A percentile compares a stretch with the other conserved stretches of the same genome.
Evolutionary conservation across 441 rosid genomes (phyloP).

Genomic region (Sinapis alba): DNA sequence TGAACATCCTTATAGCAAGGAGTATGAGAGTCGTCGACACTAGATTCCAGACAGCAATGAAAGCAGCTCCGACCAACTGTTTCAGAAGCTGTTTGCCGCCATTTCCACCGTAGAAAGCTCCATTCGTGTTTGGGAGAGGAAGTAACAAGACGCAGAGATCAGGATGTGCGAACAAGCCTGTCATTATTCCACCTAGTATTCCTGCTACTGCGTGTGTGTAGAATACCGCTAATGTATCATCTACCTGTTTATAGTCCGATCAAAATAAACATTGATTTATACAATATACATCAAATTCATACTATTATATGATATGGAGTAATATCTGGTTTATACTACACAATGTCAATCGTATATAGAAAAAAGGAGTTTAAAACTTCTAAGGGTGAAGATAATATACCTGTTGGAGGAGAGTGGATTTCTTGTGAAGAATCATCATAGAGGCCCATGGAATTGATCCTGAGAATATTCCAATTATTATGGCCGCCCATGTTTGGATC

Average conservation of each 20-base stretch:
- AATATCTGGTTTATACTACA: background rate
- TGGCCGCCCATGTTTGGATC: conserved; percentile 92
- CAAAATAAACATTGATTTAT: background rate
- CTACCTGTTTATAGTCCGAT: conserved; percentile 45
- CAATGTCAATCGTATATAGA: background rate
- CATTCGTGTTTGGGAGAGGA: conserved; percentile 50
- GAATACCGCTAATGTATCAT: conserved; percentile 80
- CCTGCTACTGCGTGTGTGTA: conserved; percentile 93
- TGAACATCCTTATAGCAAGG: conserved; percentile 52
- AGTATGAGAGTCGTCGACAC: conserved; percentile 63
- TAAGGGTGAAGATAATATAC: conserved; percentile 33
- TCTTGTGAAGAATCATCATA: conserved; percentile 91
- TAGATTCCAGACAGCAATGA: conserved; percentile 67
- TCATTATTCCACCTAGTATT: conserved; percentile 64
- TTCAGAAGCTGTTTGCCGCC: conserved; percentile 68
- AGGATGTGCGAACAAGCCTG: conserved; percentile 85
- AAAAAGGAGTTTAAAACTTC: background rate
- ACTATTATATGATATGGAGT: background rate
- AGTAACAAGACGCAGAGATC: conserved; percentile 51
- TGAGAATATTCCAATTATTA: conserved; percentile 63
- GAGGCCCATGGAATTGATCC: conserved; percentile 92
- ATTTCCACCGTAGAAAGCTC: conserved; percentile 75
- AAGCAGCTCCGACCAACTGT: conserved; percentile 68
- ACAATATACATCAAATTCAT: background rate
- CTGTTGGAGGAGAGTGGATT: conserved; percentile 61